Base-by-base conservation (phyloP, 441 rosid species). In the Adansonia grandidieri region DNA sequence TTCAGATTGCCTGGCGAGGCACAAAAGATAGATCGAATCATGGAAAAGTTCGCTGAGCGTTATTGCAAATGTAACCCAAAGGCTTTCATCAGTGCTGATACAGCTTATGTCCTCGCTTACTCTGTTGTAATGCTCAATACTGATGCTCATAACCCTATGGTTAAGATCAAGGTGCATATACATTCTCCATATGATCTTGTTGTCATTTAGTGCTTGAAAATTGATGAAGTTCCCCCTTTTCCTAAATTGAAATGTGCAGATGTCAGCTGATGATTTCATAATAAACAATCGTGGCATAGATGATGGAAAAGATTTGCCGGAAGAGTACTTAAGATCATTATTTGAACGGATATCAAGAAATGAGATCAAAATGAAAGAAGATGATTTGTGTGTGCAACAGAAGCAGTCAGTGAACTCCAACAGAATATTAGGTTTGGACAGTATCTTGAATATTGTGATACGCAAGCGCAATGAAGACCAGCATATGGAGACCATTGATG, bases 1-100 rank as follows among this genome's bases (percentile, higher is more conserved):
- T 97, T 97, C 85, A 93, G 98, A 83, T 87, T 97, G 89, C 99
- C 99, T 24, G 99, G 99, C 76, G 99, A 97, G 88, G 99, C 99
- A 69, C 98, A 97, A 83, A 97, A 97, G 88, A 97, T 97, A 82
- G 98, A 95, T 77, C 87, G 98, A 70, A 93, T 95, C 81, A 97
- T 95, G 99, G 99, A 97, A 85, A 97, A 97, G 85, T 95, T 97
- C 80, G 87, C 98, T 61, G 98, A 94, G 86, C 92, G 95, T 77
- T 96, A 93, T 83, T 93, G 98, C 86, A 95, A 97, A 79, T 93
- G 99, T 80, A 95, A 97, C 81, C 91, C 97, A 44, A 95, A 97
- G 80, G 97, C 88, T 78, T 97, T 97, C 82, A 95, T 82, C 37
- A 95, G 98, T 86, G 98, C 98, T 47, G 98, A 95, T 75, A 95